Percentiles rank a stretch among this genome's conserved stretches.
Conservation (phyloP, 192 early-diverging fungal genomes). For the Geranomyces variabilis region DNA sequence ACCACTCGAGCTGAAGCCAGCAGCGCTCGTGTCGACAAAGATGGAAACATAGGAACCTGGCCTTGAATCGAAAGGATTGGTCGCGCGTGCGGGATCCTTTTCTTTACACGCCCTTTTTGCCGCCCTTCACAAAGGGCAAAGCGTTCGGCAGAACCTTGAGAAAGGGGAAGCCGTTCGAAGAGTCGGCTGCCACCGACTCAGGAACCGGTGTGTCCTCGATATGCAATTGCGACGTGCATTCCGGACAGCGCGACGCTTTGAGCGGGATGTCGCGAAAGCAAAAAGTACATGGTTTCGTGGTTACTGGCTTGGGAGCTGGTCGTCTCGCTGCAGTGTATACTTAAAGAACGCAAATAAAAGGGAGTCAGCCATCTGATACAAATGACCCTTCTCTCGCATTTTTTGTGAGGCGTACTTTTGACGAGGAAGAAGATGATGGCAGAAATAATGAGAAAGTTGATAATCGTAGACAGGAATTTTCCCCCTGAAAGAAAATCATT, state of each 20-base stretch:
- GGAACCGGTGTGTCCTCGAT: not conserved
- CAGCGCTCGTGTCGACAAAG: too few species aligned
- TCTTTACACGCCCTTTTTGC: too few species aligned
- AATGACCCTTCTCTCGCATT: not conserved
- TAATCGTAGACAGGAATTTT: conserved; percentile 61
- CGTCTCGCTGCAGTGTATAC: conserved; percentile 45
- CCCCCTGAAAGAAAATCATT: conserved; percentile 52
- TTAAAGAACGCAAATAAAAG: not conserved
- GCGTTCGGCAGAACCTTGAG: too few species aligned
- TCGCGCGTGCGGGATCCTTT: too few species aligned
- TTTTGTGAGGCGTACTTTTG: conserved; percentile 40
- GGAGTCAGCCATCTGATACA: not conserved
- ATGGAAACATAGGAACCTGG: too few species aligned
- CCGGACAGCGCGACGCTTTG: conserved; percentile 46
- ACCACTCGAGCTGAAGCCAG: too few species aligned
- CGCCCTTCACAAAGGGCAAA: too few species aligned
- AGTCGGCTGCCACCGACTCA: not conserved
- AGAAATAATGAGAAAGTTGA: conserved; percentile 70
- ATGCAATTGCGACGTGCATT: conserved; percentile 40
- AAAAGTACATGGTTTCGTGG: conserved; percentile 39
- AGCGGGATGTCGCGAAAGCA: conserved; percentile 47
- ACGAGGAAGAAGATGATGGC: conserved; percentile 64
- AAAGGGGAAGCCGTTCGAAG: too few species aligned
- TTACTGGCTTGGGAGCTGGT: conserved; percentile 23
- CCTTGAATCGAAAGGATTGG: too few species aligned